Percentiles rank a stretch among this genome's conserved stretches.
These are phyloP conservation scores for Wickerhamiella musiphila DNA, from an alignment of 805 yeast species.

Conservation along the genomic window DNA sequence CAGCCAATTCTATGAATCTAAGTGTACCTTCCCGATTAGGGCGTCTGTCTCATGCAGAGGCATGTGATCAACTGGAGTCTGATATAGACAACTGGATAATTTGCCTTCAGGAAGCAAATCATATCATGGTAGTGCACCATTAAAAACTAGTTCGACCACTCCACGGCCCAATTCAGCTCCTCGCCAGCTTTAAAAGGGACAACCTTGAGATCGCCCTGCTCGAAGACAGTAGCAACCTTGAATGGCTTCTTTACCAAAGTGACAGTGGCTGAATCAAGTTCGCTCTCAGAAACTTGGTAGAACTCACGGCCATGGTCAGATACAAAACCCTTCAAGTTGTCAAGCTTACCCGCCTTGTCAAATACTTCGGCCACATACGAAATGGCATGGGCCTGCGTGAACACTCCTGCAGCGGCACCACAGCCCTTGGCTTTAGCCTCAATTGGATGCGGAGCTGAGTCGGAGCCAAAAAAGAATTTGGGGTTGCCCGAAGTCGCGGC, in stretches of 20 bases:
- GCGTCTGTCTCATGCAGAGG: too few species aligned
- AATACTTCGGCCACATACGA: conserved; percentile 78
- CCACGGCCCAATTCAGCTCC: conserved; percentile 48
- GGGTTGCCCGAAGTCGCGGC: conserved; percentile 90
- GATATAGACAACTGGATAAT: too few species aligned
- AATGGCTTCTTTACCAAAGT: conserved; percentile 35
- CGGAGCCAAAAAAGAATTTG: conserved; percentile 91
- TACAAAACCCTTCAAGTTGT: conserved; percentile 56
- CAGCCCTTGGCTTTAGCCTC: conserved; percentile 55
- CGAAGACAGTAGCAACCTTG: conserved; percentile 43
- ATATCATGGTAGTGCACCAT: too few species aligned
- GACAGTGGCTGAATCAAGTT: conserved; percentile 30
- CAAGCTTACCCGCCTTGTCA: conserved; percentile 44
- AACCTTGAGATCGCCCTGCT: conserved; percentile 31
- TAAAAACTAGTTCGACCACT: too few species aligned
- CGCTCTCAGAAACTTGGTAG: conserved; percentile 37
- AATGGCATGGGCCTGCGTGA: conserved; percentile 68
- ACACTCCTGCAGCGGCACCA: conserved; percentile 97
- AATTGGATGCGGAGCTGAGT: conserved; percentile 93
- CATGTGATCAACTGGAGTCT: too few species aligned
- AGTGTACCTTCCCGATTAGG: too few species aligned
- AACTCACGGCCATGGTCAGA: conserved; percentile 55
- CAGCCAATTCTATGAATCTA: too few species aligned
- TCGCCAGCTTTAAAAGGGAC: conserved; percentile 84
- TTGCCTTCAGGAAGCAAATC: too few species aligned